Evolutionary conservation across 2,329 filamentous ascomycete genomes (phyloP).

Genomic region (Trichoderma aggressivum): DNA sequence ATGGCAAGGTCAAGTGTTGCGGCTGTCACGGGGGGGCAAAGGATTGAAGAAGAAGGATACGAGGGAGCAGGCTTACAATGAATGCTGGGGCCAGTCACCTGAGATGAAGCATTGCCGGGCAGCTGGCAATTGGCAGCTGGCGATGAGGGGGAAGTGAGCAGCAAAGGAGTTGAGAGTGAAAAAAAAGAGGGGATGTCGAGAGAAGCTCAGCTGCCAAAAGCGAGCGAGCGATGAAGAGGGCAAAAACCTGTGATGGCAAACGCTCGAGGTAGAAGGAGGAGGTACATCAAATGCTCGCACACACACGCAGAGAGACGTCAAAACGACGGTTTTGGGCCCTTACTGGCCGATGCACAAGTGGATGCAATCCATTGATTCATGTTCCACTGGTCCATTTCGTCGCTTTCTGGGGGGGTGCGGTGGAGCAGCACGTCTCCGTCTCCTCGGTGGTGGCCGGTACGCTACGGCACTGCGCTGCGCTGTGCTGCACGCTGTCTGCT

Average conservation of each 20-base stretch:
- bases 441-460: constrained; percentile 2
- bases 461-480: constrained; percentile 2
- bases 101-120: constrained; percentile 39
- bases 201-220: constrained; percentile 5
- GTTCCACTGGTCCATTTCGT: not conserved
- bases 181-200: constrained; percentile 27
- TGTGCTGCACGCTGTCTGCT: not conserved
- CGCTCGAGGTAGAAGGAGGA: not conserved
- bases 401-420: not conserved
- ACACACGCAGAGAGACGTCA: not conserved
- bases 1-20: constrained; percentile 14
- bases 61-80: constrained; percentile 26
- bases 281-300: not conserved
- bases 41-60: constrained; percentile 19
- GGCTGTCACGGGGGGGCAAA: constrained; percentile 15
- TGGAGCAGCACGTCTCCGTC: not conserved
- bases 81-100: constrained; percentile 32
- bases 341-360: not conserved
- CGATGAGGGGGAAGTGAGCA: constrained; percentile 18
- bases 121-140: constrained; percentile 26
- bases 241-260: not conserved
- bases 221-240: not conserved
- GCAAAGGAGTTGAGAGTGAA: constrained; percentile 17
- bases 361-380: not conserved
- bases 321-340: not conserved